phyloP scores from a whole-genome alignment of 768 basidiomycete species.

The Chiua virens region DNA sequence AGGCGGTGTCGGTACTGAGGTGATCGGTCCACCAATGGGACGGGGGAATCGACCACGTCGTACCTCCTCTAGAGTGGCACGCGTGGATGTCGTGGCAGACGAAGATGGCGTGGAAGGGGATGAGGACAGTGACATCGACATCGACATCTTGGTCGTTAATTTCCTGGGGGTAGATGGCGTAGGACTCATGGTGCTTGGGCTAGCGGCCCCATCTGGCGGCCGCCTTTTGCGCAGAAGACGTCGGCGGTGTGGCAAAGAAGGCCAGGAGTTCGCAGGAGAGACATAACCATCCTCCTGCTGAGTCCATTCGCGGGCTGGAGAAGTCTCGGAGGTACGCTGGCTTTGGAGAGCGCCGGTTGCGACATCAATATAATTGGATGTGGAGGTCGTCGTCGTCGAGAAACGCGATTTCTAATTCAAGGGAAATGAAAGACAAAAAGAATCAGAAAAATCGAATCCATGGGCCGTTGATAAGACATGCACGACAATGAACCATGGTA shows the following conservation, averaged over 20 bases:
- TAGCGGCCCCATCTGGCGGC: slow-evolving; percentile 8
- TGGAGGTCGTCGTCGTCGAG: slow-evolving; percentile 35
- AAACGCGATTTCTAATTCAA: slow-evolving; percentile 34
- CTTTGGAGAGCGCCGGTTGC: background rate
- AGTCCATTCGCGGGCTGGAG: slow-evolving; percentile 5
- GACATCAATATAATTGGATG: slow-evolving; percentile 31
- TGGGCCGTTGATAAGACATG: background rate
- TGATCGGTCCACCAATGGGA: background rate
- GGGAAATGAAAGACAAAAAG: background rate
- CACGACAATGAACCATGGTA: background rate
- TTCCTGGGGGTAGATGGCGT: slow-evolving; percentile 15
- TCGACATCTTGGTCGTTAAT: background rate
- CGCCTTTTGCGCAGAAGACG: slow-evolving; percentile 32
- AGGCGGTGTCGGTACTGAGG: slow-evolving; percentile 3
- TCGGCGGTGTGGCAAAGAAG: slow-evolving; percentile 24
- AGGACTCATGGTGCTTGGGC: slow-evolving; percentile 1
- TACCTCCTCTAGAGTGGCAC: background rate
- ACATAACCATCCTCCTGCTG: background rate
- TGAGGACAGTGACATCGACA: slow-evolving; percentile 1
- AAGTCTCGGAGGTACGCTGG: background rate
- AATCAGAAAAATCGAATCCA: background rate
- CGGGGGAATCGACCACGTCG: slow-evolving; percentile 10
- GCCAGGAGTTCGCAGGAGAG: slow-evolving; percentile 23
- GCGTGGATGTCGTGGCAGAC: background rate
- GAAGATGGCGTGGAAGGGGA: slow-evolving; percentile 4